Base-by-base conservation (phyloP, 192 early-diverging fungal genomes). In the Dissophora globulifera region DNA sequence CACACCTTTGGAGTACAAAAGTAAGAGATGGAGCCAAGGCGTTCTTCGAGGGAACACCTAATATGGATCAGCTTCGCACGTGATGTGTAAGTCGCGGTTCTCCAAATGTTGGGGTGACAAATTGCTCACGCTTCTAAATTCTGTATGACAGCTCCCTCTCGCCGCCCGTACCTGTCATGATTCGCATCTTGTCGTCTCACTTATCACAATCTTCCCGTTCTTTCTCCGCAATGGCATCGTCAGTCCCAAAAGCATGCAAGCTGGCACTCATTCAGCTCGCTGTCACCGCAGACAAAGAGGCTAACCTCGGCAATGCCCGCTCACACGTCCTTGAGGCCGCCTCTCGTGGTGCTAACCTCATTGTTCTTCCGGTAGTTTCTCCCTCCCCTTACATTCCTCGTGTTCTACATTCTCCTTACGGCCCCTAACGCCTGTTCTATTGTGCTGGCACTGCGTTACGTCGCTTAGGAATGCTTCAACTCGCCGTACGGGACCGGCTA, bases 401-500 rank as follows among this genome's bases (percentile, higher is more conserved):
- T n/a, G n/a, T n/a, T n/a, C n/a, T n/a, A n/a, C n/a, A n/a, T n/a
- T n/a, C n/a, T n/a, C n/a, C n/a, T n/a, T n/a, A n/a, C n/a, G n/a
- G n/a, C n/a, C n/a, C n/a, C n/a, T n/a, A n/a, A n/a, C n/a, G n/a
- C n/a, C n/a, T n/a, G n/a, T n/a, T n/a, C n/a, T n/a, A n/a, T n/a
- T n/a, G n/a, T n/a, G n/a, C n/a, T n/a, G n/a, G n/a, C n/a, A n/a
- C n/a, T n/a, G n/a, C n/a, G n/a, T n/a, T n/a, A n/a, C n/a, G n/a
- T 35, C 22, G 6, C 35, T 6, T 70, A 87, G 89, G 97, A 99
- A 86, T 97, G 95, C 83, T 99, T 99, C 88, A 99, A 99, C 81
- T 95, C 92, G 16, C 96, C 95, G 10, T 99, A 99, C 81, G 97
- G 97, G 2, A 96, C 93, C 15, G 64, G 88, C 27, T 91, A 89